Percentiles rank a stretch among this genome's conserved stretches.
phyloP scores from a whole-genome alignment of 78 protist species.

The Mantamonas sphyraenae region DNA sequence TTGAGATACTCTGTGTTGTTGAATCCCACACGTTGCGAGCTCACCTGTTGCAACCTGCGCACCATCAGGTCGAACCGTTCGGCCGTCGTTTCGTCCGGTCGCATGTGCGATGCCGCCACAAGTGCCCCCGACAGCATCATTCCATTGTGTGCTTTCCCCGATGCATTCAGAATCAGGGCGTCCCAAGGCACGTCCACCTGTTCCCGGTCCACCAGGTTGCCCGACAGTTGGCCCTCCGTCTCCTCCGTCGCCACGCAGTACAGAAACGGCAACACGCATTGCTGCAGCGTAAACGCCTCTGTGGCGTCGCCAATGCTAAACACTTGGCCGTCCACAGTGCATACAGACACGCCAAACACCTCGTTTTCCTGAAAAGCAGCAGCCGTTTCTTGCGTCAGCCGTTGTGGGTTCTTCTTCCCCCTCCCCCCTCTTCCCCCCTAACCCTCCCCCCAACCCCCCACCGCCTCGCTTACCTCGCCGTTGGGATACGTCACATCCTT shows the following conservation, averaged over 20 bases:
- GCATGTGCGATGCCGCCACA: neutral
- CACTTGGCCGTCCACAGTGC: constrained; percentile 25
- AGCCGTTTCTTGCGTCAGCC: too few relatives aligned
- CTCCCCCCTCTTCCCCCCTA: too few relatives aligned
- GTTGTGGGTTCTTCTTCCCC: too few relatives aligned
- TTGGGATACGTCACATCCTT: too few relatives aligned
- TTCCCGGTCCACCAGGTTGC: constrained; percentile 24
- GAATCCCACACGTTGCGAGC: constrained; percentile 3
- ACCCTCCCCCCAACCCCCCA: too few relatives aligned
- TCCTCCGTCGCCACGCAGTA: constrained; percentile 30
- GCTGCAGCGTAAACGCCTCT: constrained; percentile 7
- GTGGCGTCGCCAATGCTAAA: constrained; percentile 8
- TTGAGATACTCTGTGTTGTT: constrained; percentile 8
- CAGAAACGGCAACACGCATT: constrained; percentile 8
- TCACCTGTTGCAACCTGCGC: constrained; percentile 1
- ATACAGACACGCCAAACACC: constrained; percentile 1
- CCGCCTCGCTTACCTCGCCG: too few relatives aligned
- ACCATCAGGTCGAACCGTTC: constrained; percentile 4
- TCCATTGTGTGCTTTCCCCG: constrained; percentile 32
- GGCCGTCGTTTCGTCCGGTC: neutral
- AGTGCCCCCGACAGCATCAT: constrained; percentile 28
- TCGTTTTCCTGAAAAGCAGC: too few relatives aligned
- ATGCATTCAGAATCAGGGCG: neutral
- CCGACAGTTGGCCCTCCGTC: constrained; percentile 14
- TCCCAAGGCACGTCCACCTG: constrained; percentile 22